Evolutionary conservation across 2,329 filamentous ascomycete species (phyloP).

Genomic region (Orbilia brochopaga): DNA sequence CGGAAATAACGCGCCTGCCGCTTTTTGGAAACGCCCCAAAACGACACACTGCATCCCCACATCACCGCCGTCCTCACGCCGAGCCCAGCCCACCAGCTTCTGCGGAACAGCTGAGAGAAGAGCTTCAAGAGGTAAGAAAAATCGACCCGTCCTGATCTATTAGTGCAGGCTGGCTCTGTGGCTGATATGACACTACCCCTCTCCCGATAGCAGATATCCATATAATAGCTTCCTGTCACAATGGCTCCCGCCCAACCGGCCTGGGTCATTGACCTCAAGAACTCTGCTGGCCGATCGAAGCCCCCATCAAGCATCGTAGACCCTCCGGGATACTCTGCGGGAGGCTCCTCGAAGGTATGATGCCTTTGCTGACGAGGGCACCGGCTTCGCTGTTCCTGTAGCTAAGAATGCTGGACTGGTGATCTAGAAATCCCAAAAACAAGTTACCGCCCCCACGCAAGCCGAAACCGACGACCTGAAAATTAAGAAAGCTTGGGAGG

Average conservation of each 20-base stretch:
- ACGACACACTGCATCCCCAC: slow-evolving; percentile 23
- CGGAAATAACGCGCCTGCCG: slow-evolving; percentile 37
- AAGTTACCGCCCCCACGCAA: slow-evolving; percentile 68
- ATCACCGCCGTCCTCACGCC: slow-evolving; percentile 31
- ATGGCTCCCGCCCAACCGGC: slow-evolving; percentile 36
- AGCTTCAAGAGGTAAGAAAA: neutral
- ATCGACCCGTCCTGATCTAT: neutral
- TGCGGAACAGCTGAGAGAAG: neutral
- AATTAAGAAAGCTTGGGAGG: slow-evolving; percentile 98
- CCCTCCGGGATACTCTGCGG: slow-evolving; percentile 79
- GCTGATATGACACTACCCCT: neutral
- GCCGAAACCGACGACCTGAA: slow-evolving; percentile 95
- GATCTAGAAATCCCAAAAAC: slow-evolving; percentile 60
- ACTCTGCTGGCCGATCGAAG: slow-evolving; percentile 71
- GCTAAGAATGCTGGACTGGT: slow-evolving; percentile 25
- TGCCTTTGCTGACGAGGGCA: neutral
- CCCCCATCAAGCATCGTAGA: slow-evolving; percentile 72
- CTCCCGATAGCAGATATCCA: neutral
- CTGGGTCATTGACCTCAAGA: slow-evolving; percentile 84
- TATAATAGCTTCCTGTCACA: slow-evolving; percentile 6
- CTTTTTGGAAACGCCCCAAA: slow-evolving; percentile 17
- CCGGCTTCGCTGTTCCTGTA: slow-evolving; percentile 7
- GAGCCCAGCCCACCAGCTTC: neutral
- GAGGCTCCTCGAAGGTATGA: slow-evolving; percentile 54
- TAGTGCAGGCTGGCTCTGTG: neutral